Evolutionary conservation across 768 basidiomycete genomes (phyloP), one percentile per base, ranked within the genome.

Genomic region (Hericium erinaceus): DNA sequence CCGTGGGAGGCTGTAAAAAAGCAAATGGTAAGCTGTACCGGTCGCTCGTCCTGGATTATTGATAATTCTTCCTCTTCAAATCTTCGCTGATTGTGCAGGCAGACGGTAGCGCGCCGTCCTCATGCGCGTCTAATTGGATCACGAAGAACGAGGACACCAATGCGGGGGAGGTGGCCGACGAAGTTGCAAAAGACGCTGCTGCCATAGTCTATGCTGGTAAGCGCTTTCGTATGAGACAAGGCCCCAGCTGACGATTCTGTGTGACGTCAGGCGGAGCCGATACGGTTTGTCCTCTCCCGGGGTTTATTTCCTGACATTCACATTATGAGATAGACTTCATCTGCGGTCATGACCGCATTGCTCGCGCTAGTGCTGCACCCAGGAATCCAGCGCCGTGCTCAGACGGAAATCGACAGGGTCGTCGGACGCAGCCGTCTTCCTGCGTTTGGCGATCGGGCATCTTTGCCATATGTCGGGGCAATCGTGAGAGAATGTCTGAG

Each of bases 381-480:
- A 4, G 52, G 55, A 9, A 50, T 58, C 2, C 60, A 61, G 24
- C 28, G 13, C n/a, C 57, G 52, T 24, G 60, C 60, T 11, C 57
- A 52, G 22, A 33, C 44, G 12, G 60, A 61, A 39, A 24, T 61
- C 20, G 60, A 61, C 33, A 33, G 26, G 5, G 38, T 58, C 28
- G 40, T 58, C 5, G 57, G 54, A 33, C 28, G 37, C 10, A 12
- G 48, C 18, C 49, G 49, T 15, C 49, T 55, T 18, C 60, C 60
- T 0, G 52, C 58, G 2, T 41, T 57, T 16, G 48, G 56, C 16
- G 61, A 62, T 44, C 20, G 54, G 41, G 16, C 37, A 8, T 54
- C 40, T 8, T 40, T 62, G n/a, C 61, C 61, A 22, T 62, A 62
- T 38, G 38, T 59, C 5, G 50, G 53, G 18, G 62, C 62, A 9